phyloP scores from a whole-genome alignment of 495 filamentous ascomycete species.

The Glonium stellatum region DNA sequence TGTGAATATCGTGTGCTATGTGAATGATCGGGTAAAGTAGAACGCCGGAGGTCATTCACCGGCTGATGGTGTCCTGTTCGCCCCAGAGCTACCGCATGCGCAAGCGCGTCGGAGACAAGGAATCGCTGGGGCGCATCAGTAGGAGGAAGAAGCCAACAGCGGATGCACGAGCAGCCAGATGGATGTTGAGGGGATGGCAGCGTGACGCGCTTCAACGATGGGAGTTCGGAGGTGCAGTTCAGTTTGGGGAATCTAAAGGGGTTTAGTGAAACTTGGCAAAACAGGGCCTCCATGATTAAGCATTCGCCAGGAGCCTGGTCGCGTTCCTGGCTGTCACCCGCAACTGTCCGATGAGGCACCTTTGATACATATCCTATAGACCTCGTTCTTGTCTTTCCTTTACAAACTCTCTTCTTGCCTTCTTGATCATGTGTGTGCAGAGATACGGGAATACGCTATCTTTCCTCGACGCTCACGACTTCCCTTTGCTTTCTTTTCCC shows the following conservation, averaged over 20 bases:
- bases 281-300: background rate
- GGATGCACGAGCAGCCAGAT: background rate
- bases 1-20: background rate
- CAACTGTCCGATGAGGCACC: background rate
- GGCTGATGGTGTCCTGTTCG: background rate
- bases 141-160: background rate
- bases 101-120: background rate
- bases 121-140: constrained; percentile 4
- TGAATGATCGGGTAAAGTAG: background rate
- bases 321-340: background rate
- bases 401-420: background rate
- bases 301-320: background rate
- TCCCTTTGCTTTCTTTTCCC: background rate
- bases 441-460: too few relatives aligned
- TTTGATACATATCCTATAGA: background rate
- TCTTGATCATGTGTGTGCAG: too few relatives aligned
- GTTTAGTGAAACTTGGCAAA: background rate
- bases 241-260: background rate
- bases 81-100: constrained; percentile 3
- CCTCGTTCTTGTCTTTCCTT: background rate
- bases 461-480: background rate
- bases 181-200: background rate
- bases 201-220: background rate
- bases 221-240: background rate
- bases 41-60: background rate